These are phyloP conservation scores for Orbilia quercus DNA, from an alignment of 2,329 filamentous ascomycete genomes.

Conservation along the genomic window DNA sequence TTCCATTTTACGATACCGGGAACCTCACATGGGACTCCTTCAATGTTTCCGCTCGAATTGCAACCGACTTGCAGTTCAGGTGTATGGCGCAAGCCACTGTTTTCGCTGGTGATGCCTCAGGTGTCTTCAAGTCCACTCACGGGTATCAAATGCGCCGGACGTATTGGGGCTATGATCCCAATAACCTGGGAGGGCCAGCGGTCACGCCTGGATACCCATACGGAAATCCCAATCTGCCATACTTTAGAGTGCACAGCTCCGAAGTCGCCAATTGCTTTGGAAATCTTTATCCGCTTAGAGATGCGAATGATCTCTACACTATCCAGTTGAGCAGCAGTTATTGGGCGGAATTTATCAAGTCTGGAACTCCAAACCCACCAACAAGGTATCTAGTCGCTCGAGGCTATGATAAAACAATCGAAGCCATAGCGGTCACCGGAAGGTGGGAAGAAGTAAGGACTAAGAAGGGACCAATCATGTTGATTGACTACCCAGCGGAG, in stretches of 20 bases:
- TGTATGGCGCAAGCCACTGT: conserved; percentile 72
- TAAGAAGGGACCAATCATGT: conserved; percentile 63
- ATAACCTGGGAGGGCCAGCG: conserved; percentile 67
- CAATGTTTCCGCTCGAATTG: conserved; percentile 68
- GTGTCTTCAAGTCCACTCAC: conserved; percentile 67
- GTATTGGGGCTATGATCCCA: conserved; percentile 69
- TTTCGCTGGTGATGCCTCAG: conserved; percentile 65
- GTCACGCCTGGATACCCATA: conserved; percentile 62
- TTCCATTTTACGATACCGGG: conserved; percentile 66
- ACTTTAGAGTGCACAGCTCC: conserved; percentile 71
- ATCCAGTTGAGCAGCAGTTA: conserved; percentile 66
- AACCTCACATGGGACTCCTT: conserved; percentile 70
- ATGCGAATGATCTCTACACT: conserved; percentile 66
- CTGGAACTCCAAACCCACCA: conserved; percentile 68
- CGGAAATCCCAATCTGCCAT: conserved; percentile 67
- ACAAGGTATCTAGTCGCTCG: conserved; percentile 65
- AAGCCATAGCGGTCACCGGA: conserved; percentile 64
- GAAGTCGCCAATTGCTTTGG: conserved; percentile 70
- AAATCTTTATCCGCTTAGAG: conserved; percentile 66
- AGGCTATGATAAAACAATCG: conserved; percentile 65
- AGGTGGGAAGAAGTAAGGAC: conserved; percentile 63
- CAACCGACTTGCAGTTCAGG: conserved; percentile 71
- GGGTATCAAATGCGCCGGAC: conserved; percentile 72
- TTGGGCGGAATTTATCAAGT: conserved; percentile 68
- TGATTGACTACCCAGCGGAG: conserved; percentile 66